These are phyloP conservation scores for Dipodascopsis uninucleata DNA, from an alignment of 805 yeast genomes.

Conservation along the genomic window DNA sequence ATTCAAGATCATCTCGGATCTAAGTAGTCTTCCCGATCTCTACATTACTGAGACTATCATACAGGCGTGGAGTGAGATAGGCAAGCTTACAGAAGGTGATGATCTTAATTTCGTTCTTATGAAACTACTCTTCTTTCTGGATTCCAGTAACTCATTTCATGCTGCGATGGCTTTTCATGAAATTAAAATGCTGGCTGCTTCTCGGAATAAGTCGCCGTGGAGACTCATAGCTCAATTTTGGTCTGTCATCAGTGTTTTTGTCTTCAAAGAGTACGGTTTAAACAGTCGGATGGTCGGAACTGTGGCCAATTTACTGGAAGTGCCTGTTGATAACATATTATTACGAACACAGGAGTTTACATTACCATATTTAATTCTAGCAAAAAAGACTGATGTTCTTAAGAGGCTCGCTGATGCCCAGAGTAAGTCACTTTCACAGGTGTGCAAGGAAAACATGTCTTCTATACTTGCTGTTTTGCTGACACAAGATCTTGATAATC, in stretches of 20 bases:
- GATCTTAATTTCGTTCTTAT: conserved; percentile 62
- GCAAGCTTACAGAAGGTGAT: conserved; percentile 61
- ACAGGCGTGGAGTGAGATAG: conserved; percentile 60
- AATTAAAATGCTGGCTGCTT: conserved; percentile 42
- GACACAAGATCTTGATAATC: conserved; percentile 48
- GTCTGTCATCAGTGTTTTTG: conserved; percentile 62
- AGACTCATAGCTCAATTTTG: conserved; percentile 75
- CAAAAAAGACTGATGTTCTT: conserved; percentile 59
- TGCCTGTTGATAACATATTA: conserved; percentile 59
- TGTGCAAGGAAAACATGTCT: conserved; percentile 49
- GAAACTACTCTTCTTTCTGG: conserved; percentile 62
- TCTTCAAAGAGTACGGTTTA: conserved; percentile 51
- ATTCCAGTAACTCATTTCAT: conserved; percentile 60
- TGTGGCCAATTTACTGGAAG: conserved; percentile 62
- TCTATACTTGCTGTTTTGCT: conserved; percentile 57
- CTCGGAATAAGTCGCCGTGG: conserved; percentile 65
- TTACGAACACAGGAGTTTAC: conserved; percentile 67
- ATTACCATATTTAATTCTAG: conserved; percentile 69
- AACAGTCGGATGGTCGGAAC: conserved; percentile 54
- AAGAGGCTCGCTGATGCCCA: conserved; percentile 56
- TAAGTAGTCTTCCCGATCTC: not conserved
- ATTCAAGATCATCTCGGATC: not conserved
- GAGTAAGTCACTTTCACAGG: conserved; percentile 44
- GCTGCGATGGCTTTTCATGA: conserved; percentile 66
- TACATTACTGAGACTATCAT: conserved; percentile 31